phyloP scores from a whole-genome alignment of 805 yeast species.

The Candida krabiensis region DNA sequence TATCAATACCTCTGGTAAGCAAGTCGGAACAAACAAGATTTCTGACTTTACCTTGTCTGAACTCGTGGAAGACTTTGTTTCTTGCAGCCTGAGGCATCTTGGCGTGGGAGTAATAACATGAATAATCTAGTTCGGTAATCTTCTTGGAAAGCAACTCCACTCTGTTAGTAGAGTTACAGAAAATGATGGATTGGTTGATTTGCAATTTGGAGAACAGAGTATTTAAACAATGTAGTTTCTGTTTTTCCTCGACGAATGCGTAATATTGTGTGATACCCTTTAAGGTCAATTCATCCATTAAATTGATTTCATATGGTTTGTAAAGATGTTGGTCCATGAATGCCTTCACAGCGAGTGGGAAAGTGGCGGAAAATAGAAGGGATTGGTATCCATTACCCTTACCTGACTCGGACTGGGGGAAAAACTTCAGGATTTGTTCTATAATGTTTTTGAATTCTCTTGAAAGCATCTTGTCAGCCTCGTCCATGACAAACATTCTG shows the following conservation, averaged over 20 bases:
- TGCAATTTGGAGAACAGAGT: slow-evolving; percentile 91
- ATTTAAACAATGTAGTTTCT: slow-evolving; percentile 93
- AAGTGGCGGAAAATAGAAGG: slow-evolving; percentile 89
- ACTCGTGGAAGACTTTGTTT: slow-evolving; percentile 97
- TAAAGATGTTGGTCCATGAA: slow-evolving; percentile 89
- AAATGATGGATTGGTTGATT: slow-evolving; percentile 94
- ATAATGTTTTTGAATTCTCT: slow-evolving; percentile 86
- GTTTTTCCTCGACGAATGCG: slow-evolving; percentile 97
- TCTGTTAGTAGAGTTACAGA: slow-evolving; percentile 95
- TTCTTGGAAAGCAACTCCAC: slow-evolving; percentile 95
- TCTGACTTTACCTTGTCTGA: slow-evolving; percentile 97
- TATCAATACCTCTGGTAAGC: slow-evolving; percentile 97
- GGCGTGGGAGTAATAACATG: slow-evolving; percentile 96
- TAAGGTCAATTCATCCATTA: slow-evolving; percentile 96
- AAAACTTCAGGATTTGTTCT: slow-evolving; percentile 78
- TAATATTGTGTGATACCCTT: slow-evolving; percentile 97
- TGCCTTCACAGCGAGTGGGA: slow-evolving; percentile 89
- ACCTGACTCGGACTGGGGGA: slow-evolving; percentile 52
- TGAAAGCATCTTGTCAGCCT: slow-evolving; percentile 95
- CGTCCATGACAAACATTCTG: slow-evolving; percentile 93
- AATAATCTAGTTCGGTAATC: slow-evolving; percentile 93
- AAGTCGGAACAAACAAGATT: slow-evolving; percentile 96
- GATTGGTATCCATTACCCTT: slow-evolving; percentile 65
- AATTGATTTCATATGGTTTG: slow-evolving; percentile 91
- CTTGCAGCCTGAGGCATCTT: slow-evolving; percentile 97